Percentiles rank a stretch among this genome's conserved stretches.
Conservation (phyloP, 345 rosid species). For the Kernera saxatilis region DNA sequence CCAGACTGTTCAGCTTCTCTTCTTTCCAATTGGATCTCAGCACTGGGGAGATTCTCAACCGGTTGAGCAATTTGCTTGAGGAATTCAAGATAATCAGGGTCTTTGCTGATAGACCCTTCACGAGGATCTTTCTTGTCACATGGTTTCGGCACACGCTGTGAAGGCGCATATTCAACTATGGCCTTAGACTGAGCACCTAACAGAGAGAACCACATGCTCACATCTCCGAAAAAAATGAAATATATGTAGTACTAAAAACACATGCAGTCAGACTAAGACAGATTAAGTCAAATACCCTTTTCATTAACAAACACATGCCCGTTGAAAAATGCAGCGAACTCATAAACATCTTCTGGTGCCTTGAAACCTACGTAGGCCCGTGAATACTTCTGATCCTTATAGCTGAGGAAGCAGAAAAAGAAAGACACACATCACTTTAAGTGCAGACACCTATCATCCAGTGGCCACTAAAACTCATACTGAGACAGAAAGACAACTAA, state of each 20-base stretch:
- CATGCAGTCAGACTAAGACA: background rate
- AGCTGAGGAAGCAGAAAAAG: slow-evolving; percentile 31
- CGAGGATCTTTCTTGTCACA: slow-evolving; percentile 48
- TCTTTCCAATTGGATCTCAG: slow-evolving; percentile 61
- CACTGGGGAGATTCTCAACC: slow-evolving; percentile 57
- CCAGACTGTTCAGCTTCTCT: slow-evolving; percentile 64
- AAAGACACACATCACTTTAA: slow-evolving; percentile 10
- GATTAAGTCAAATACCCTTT: slow-evolving; percentile 42
- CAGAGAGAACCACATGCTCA: background rate
- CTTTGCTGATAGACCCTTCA: slow-evolving; percentile 61
- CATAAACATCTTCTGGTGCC: slow-evolving; percentile 54
- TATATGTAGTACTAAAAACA: background rate
- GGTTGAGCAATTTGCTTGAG: slow-evolving; percentile 62
- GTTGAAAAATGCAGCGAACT: slow-evolving; percentile 62
- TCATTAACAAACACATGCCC: slow-evolving; percentile 73
- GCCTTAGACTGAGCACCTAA: slow-evolving; percentile 61
- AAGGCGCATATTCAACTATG: slow-evolving; percentile 69
- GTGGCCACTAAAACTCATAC: background rate
- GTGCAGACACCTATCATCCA: background rate
- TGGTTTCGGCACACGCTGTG: slow-evolving; percentile 54
- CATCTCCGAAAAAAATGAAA: background rate
- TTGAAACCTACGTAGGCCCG: slow-evolving; percentile 60
- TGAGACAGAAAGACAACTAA: too few species aligned
- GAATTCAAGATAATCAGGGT: slow-evolving; percentile 66
- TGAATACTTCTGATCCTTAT: slow-evolving; percentile 48